Conservation (phyloP, 23 red algal genomes). For the Porphyridium purpureum region DNA sequence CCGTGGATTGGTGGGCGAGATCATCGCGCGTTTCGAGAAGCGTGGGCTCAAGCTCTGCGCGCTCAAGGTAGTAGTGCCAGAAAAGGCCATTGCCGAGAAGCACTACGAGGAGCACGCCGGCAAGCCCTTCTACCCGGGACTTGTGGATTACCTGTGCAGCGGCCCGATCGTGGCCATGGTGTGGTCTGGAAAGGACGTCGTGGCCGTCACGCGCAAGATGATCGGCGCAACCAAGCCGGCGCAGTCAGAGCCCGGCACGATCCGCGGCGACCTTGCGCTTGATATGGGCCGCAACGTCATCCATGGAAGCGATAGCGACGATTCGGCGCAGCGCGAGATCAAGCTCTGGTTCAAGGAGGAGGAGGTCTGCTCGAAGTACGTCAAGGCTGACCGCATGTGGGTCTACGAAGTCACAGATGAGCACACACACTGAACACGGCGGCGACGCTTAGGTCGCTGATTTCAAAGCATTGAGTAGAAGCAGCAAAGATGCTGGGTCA, state of each 20-base stretch:
- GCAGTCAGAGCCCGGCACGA: slow-evolving; percentile 73
- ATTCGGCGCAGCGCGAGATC: slow-evolving; percentile 68
- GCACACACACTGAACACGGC: too few relatives aligned
- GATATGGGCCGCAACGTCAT: slow-evolving; percentile 35
- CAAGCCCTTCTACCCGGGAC: slow-evolving; percentile 66
- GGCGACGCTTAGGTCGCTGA: too few relatives aligned
- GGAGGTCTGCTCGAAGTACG: slow-evolving; percentile 12
- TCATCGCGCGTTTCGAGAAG: slow-evolving; percentile 72
- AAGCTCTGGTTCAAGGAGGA: slow-evolving; percentile 64
- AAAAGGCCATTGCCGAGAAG: slow-evolving; percentile 27
- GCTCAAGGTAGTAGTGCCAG: slow-evolving; percentile 54
- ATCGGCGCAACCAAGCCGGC: slow-evolving; percentile 89
- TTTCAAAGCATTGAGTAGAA: too few relatives aligned
- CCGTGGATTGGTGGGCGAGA: slow-evolving; percentile 56
- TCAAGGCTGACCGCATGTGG: not conserved
- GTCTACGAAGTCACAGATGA: too few relatives aligned
- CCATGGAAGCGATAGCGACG: slow-evolving; percentile 70
- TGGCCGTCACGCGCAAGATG: slow-evolving; percentile 61
- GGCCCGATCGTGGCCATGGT: slow-evolving; percentile 92
- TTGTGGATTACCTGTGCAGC: slow-evolving; percentile 59
- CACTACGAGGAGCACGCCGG: slow-evolving; percentile 63
- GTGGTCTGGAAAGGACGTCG: slow-evolving; percentile 82
- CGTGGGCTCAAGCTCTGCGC: slow-evolving; percentile 78
- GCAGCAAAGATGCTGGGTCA: too few relatives aligned
- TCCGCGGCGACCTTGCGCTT: slow-evolving; percentile 76